A percentile compares a stretch with the other conserved stretches of the same genome.
Conservation (phyloP, 306 rosid species). For the Crataegus laevigata region DNA sequence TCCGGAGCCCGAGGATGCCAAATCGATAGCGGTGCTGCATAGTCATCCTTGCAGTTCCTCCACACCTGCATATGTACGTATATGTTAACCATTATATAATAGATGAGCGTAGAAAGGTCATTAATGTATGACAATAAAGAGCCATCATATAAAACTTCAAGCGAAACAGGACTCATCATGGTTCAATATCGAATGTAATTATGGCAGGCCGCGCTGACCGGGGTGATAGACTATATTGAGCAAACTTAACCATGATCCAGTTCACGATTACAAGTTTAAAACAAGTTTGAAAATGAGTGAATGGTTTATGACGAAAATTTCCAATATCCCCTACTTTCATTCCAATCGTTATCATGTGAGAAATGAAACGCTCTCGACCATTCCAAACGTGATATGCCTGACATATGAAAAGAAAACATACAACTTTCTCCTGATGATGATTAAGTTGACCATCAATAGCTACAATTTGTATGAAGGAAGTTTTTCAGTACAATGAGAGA, state of each 20-base stretch:
- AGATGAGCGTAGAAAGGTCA: background rate
- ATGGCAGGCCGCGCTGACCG: background rate
- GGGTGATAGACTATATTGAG: background rate
- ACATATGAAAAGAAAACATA: background rate
- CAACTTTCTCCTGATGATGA: background rate
- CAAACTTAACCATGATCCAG: background rate
- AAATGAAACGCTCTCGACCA: background rate
- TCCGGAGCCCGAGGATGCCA: slow-evolving; percentile 97
- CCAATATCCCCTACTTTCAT: background rate
- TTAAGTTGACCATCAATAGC: background rate
- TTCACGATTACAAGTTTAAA: background rate
- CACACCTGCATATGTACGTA: slow-evolving; percentile 53
- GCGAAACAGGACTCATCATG: background rate
- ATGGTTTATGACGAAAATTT: background rate
- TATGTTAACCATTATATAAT: background rate
- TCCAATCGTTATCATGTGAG: background rate
- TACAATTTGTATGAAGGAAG: background rate
- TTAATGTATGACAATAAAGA: background rate
- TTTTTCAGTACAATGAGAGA: background rate
- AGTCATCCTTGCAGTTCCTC: slow-evolving; percentile 89
- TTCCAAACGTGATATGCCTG: background rate
- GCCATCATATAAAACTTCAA: background rate
- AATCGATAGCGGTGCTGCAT: slow-evolving; percentile 53
- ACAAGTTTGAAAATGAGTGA: background rate
- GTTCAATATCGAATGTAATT: background rate